Evolutionary conservation across 2,329 filamentous ascomycete genomes (phyloP).

Genomic region (Aspergillus tamarii): DNA sequence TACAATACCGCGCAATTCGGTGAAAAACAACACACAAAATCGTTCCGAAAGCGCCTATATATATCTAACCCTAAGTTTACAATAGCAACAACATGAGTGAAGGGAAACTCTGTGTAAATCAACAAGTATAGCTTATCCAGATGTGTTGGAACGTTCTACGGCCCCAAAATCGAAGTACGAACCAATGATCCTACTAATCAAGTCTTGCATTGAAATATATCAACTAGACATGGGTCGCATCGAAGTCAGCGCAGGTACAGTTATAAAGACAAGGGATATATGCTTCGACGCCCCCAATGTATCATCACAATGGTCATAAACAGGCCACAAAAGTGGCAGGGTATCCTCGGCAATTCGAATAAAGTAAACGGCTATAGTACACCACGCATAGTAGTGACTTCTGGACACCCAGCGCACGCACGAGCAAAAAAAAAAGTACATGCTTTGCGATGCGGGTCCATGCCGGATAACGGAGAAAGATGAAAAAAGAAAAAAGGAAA

Average conservation of each 20-base stretch:
- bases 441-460: not conserved
- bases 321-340: constrained; percentile 26
- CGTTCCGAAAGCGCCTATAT: not conserved
- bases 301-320: constrained; percentile 29
- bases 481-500: not conserved
- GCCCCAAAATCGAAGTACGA: too few species aligned
- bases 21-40: not conserved
- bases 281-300: constrained; percentile 8
- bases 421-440: not conserved
- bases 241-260: not conserved
- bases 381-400: not conserved
- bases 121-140: not conserved
- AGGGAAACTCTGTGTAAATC: not conserved
- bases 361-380: constrained; percentile 16
- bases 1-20: not conserved
- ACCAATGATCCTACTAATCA: not conserved
- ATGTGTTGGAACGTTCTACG: not conserved
- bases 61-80: not conserved
- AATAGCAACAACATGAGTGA: not conserved
- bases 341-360: constrained; percentile 27
- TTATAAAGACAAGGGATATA: not conserved
- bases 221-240: not conserved
- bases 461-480: not conserved
- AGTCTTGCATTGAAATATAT: not conserved
- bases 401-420: not conserved